Conservation (phyloP, 345 rosid genomes). For the Crucihimalaya himalaica region DNA sequence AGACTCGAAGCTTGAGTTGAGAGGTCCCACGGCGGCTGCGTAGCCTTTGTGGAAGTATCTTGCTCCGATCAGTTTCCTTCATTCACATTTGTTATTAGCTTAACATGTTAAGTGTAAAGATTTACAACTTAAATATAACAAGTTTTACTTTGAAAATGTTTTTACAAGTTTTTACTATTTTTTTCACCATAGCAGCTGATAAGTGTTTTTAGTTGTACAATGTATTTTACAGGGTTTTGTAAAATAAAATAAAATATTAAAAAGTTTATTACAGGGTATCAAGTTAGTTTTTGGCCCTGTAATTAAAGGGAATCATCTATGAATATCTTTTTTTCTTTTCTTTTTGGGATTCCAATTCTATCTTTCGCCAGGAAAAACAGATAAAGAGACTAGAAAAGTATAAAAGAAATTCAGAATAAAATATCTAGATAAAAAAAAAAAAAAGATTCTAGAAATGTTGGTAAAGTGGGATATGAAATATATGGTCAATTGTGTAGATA, state of each 20-base stretch:
- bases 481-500: not conserved
- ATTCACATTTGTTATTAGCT: not conserved
- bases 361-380: not conserved
- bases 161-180: not conserved
- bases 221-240: not conserved
- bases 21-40: slow-evolving; percentile 46
- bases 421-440: not conserved
- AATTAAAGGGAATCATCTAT: not conserved
- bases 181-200: not conserved
- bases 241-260: not conserved
- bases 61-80: slow-evolving; percentile 79
- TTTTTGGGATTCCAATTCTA: slow-evolving; percentile 8
- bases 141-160: not conserved
- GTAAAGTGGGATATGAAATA: not conserved
- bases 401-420: not conserved
- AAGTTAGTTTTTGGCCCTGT: not conserved
- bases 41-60: slow-evolving; percentile 53
- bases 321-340: not conserved
- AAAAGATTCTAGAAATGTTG: not conserved
- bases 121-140: not conserved
- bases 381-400: not conserved
- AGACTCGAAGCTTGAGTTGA: slow-evolving; percentile 53
- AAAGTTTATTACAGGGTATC: not conserved
- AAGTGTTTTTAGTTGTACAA: not conserved
- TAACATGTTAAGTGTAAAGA: not conserved